Evolutionary conservation across 2,329 filamentous ascomycete species (phyloP), one percentile per base, ranked within the genome.

Genomic region (Ascochyta fabae): DNA sequence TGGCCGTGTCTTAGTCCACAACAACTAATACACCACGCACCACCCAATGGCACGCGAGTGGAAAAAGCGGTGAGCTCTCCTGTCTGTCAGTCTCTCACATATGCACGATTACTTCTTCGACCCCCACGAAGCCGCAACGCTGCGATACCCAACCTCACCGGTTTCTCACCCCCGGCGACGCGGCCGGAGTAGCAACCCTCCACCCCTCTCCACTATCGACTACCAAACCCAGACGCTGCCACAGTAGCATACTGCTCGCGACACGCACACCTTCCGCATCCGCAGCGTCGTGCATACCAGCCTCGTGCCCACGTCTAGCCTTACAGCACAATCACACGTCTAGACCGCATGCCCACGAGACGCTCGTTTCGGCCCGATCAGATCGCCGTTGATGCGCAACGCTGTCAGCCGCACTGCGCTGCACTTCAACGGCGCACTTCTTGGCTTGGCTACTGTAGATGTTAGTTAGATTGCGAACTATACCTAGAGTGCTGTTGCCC

Each of bases 41-140:
- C 10, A 36, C 16, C 47, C 53, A 50, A 56, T 50, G 15, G 33
- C 1, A 26, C 29, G 19, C 6, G 26, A 13, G 23, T 38, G 13
- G 19, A 56, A 56, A 24, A 27, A 46, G 53, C 53, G 53, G 53
- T 56, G 53, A 56, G 53, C 31, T 47, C 13, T 38, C 13, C 33
- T 26, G 24, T 42, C 40, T 36, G 16, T 35, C 45, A 41, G 13
- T 12, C 40, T 19, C 26, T 15, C n/a, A 23, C 31, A 5, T 29
- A 34, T 50, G 36, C 42, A 31, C 16, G 29, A 10, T 15, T 31
- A 24, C 12, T 31, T 34, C n/a, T 35, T 38, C 27, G 36, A 27
- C 31, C 52, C 27, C 27, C 26, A 33, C 29, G 4, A 36, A 6
- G 4, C n/a, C 34, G 35, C 35, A 16, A 35, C 27, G 27, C 46